Evolutionary conservation across 1,284 basidiomycete species (phyloP), one percentile per base, ranked within the genome.

Genomic region (Ceratobasidium sp.): DNA sequence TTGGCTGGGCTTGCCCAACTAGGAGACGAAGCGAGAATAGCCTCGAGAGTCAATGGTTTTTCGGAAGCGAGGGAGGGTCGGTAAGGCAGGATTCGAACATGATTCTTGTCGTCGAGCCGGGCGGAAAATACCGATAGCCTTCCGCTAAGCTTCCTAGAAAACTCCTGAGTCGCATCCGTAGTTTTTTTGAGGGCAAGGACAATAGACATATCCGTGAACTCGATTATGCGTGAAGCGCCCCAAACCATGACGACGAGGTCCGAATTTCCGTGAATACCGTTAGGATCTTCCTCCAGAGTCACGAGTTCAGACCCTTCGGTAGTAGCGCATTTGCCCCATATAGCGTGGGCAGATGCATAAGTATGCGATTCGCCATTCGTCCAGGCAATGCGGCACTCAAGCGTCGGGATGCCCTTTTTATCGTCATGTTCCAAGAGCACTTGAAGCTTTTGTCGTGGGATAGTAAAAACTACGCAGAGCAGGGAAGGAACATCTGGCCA

Each of bases 211-310:
- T 38, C 59, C n/a, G 14, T 20, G 33, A 60, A 60, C 33, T 38
- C 33, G 3, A 60, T 33, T 8, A 38, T 60, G 6, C 52, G 3
- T 18, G 35, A 57, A 59, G 44, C 1, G 5, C 33, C 75, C 65
- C 75, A 77, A 46, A 77, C 60, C 0, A 30, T 35, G 4, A 77
- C 66, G n/a, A 77, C 46, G 10, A 77, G 30, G 16, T 60, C 75
- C 3, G 75, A 77, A 3, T 23, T 50, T 6, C 75, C 75, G 27
- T 23, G 6, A 1, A 48, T 41, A 4, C 65, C 75, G 8, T 46
- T 2, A 2, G 60, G 14, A n/a, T 77, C 75, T 60, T 67, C 75
- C n/a, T 65, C 44, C 1, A 74, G 7, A 52, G 48, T 1, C 16
- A 55, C 48, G 3, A 0, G 2, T 0, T 44, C 14, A 0, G 48